Base-by-base conservation (phyloP, 192 early-diverging fungal species). In the Gonapodya prolifera region DNA sequence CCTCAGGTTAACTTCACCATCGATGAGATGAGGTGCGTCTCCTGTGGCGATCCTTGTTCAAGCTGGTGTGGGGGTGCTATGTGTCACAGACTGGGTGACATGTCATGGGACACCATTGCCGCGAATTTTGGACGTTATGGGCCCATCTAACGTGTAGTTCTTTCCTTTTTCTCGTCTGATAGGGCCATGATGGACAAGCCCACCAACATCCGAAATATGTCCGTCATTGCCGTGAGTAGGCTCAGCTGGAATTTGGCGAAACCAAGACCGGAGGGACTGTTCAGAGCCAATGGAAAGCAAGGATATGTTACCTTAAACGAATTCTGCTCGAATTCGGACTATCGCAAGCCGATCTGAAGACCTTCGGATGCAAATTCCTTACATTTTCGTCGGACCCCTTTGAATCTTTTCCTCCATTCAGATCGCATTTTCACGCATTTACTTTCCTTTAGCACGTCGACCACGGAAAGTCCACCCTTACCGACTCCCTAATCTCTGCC, bases 161-260 rank as follows among this genome's bases (percentile, higher is more conserved):
- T n/a, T n/a, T n/a, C n/a, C 71, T n/a, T n/a, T n/a, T n/a, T n/a
- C n/a, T n/a, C n/a, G n/a, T n/a, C n/a, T n/a, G n/a, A n/a, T 32
- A 34, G 75, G 69, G 29, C 75, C 45, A 73, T 94, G 78, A 94
- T 94, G 93, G 92, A 95, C 90, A 91, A 93, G 83, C 87, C 90
- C 77, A 85, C 89, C 81, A 98, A 98, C 88, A 91, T 99, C 81
- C 95, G 96, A 85, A 99, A 98, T 92, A 99, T 99, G 95, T 97
- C 95, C 79, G 95, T 99, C 78, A 99, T 99, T 91, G 96, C 97
- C 84, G 80, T 85, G 35, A 77, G 78, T 84, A 18, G 13, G 8
- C n/a, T n/a, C n/a, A n/a, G n/a, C n/a, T n/a, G n/a, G n/a, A n/a
- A n/a, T n/a, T n/a, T n/a, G n/a, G n/a, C n/a, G n/a, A n/a, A n/a